These are phyloP conservation scores for Coffea canephora DNA, from an alignment of 257 asterid genomes.

Conservation along the genomic window DNA sequence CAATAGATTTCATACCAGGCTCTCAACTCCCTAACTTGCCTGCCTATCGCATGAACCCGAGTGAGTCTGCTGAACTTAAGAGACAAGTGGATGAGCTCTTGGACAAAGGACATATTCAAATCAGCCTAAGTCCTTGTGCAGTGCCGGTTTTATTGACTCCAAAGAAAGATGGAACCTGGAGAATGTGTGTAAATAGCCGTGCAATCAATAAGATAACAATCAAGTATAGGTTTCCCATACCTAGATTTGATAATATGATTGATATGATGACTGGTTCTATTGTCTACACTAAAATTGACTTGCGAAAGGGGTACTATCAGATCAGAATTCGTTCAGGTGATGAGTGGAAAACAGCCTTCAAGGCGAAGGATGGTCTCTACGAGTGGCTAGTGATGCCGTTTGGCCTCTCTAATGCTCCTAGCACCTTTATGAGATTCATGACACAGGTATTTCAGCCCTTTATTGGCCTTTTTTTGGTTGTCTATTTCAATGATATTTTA, in stretches of 20 bases:
- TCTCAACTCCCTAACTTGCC: not conserved
- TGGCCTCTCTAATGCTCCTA: not conserved
- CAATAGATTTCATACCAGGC: not conserved
- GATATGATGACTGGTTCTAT: not conserved
- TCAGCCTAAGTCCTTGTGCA: not conserved
- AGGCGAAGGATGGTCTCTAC: not conserved
- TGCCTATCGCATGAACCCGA: not conserved
- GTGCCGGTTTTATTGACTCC: not conserved
- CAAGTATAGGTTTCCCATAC: not conserved
- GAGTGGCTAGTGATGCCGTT: not conserved
- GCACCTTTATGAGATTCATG: not conserved
- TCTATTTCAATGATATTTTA: not conserved
- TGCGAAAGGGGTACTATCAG: not conserved
- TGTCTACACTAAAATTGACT: not conserved
- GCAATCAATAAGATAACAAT: not conserved
- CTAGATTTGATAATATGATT: not conserved
- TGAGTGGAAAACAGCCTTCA: not conserved
- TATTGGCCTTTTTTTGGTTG: not conserved
- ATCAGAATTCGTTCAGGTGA: not conserved
- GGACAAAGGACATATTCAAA: not conserved
- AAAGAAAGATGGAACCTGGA: not conserved
- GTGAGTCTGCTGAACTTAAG: not conserved
- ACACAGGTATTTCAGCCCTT: not conserved
- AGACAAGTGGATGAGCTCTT: not conserved
- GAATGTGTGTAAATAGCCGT: not conserved